These are phyloP conservation scores for Camillea tinctor DNA, from an alignment of 2,329 filamentous ascomycete species.

Conservation along the genomic window DNA sequence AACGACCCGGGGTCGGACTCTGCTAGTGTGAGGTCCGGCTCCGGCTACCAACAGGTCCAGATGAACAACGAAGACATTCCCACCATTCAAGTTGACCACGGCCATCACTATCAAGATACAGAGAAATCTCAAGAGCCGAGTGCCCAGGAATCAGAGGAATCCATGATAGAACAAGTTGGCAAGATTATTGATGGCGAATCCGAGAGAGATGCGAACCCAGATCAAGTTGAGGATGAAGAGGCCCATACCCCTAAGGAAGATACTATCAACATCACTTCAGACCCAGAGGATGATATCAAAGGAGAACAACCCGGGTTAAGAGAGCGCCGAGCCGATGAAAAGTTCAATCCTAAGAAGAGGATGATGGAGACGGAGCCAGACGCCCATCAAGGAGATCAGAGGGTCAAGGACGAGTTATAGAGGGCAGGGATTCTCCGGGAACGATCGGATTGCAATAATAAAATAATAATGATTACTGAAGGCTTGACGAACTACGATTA, in stretches of 20 bases:
- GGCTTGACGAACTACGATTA: no score
- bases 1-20: conserved; percentile 23
- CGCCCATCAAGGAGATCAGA: conserved; percentile 27
- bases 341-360: conserved; percentile 27
- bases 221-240: conserved; percentile 1
- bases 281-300: conserved; percentile 18
- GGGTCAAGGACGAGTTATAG: conserved; percentile 41
- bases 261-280: neutral
- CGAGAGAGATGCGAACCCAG: conserved; percentile 10
- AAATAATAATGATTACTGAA: no score
- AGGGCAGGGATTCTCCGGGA: neutral
- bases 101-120: neutral
- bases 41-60: conserved; percentile 18
- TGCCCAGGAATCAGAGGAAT: conserved; percentile 31
- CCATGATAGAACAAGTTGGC: conserved; percentile 53
- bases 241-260: neutral
- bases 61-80: conserved; percentile 43
- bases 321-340: conserved; percentile 29
- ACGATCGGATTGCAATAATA: no score
- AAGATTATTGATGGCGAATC: conserved; percentile 46
- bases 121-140: conserved; percentile 13
- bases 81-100: conserved; percentile 46
- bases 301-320: conserved; percentile 31
- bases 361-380: conserved; percentile 31
- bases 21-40: conserved; percentile 19